Evolutionary conservation across 2,329 filamentous ascomycete genomes (phyloP).

Genomic region (Penicillium sp.): DNA sequence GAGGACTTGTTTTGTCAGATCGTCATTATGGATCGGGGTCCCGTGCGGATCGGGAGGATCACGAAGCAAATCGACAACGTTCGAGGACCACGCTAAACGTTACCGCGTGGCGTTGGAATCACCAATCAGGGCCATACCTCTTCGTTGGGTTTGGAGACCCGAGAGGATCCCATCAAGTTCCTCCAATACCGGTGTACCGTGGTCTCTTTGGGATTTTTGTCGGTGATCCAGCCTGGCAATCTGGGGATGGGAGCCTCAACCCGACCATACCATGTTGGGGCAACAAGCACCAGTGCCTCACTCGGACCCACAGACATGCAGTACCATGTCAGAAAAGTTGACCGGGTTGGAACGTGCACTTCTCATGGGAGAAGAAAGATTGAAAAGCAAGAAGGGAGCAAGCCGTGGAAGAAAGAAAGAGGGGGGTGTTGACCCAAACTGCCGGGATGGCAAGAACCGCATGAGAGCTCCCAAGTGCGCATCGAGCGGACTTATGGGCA

Average conservation of each 20-base stretch:
- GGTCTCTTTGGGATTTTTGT: background rate
- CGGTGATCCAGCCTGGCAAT: background rate
- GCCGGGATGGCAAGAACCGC: slow-evolving; percentile 19
- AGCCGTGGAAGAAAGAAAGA: slow-evolving; percentile 8
- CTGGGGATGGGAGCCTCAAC: background rate
- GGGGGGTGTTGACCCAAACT: slow-evolving; percentile 26
- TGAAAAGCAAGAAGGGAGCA: background rate
- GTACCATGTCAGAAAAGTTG: background rate
- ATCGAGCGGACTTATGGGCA: background rate
- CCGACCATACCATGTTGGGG: slow-evolving; percentile 6
- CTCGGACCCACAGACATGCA: background rate
- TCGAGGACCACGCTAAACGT: background rate
- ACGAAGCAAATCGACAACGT: background rate
- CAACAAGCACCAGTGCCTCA: background rate
- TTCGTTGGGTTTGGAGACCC: background rate
- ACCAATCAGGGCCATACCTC: background rate
- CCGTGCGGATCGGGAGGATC: slow-evolving; percentile 15
- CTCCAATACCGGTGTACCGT: background rate
- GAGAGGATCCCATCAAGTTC: background rate
- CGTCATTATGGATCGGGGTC: slow-evolving; percentile 5
- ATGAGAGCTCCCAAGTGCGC: background rate
- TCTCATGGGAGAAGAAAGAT: slow-evolving; percentile 1
- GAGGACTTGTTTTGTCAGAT: slow-evolving; percentile 1
- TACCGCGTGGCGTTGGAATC: background rate
- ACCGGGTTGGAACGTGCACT: background rate